A percentile compares a stretch with the other conserved stretches of the same genome.
These are phyloP conservation scores for Jamesozyma hellenica DNA, from an alignment of 805 yeast species.

Conservation along the genomic window DNA sequence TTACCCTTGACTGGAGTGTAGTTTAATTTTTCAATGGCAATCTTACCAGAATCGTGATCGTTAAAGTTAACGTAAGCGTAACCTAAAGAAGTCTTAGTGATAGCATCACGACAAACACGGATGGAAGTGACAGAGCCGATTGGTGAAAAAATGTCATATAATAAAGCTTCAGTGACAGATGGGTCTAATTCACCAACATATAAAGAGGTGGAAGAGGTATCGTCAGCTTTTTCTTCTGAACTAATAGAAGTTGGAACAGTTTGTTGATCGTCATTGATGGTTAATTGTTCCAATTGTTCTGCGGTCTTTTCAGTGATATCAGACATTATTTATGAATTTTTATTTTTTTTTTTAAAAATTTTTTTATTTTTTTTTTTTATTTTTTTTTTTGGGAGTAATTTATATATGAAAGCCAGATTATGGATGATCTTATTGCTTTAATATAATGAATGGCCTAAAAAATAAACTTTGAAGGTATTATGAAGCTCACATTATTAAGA, in stretches of 20 bases:
- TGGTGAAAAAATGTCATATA: constrained; percentile 89
- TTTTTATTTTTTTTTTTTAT: constrained; percentile 18
- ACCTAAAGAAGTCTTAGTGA: constrained; percentile 92
- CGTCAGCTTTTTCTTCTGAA: constrained; percentile 22
- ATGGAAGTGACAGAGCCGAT: constrained; percentile 93
- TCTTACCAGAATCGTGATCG: constrained; percentile 80
- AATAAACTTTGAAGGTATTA: constrained; percentile 8
- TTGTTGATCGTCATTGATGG: constrained; percentile 26
- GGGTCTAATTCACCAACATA: constrained; percentile 97
- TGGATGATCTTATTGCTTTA: constrained; percentile 3
- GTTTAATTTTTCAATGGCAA: constrained; percentile 91
- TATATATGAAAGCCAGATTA: constrained; percentile 2
- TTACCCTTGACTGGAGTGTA: constrained; percentile 88
- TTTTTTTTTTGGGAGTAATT: constrained; percentile 6
- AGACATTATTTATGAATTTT: constrained; percentile 23
- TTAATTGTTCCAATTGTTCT: constrained; percentile 29
- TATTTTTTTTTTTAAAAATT: constrained; percentile 11
- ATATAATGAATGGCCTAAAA: constrained; percentile 5
- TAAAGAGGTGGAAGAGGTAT: constrained; percentile 68
- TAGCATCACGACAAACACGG: constrained; percentile 98
- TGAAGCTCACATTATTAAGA: constrained; percentile 6
- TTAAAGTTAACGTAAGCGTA: constrained; percentile 97
- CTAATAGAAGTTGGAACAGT: constrained; percentile 16
- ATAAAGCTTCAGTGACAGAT: constrained; percentile 83
- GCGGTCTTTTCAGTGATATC: constrained; percentile 31